Base-by-base conservation (phyloP, 345 rosid species). In the Brassica cretica region DNA sequence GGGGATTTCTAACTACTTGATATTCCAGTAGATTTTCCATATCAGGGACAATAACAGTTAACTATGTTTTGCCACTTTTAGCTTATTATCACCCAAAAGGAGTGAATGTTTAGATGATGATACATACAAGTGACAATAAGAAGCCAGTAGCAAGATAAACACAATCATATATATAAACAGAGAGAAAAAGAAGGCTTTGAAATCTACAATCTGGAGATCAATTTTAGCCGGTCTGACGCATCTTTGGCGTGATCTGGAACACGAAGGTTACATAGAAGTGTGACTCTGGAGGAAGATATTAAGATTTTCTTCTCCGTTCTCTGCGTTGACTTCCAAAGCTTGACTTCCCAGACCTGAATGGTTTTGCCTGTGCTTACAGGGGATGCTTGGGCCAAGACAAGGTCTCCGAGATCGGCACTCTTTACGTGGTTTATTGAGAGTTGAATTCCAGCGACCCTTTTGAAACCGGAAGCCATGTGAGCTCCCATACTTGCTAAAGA, bases 281-380 rank as follows among this genome's bases (percentile, higher is more conserved):
- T 27, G 30, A 27, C 30, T 27, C 30, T 27, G 30, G 97, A 86
- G 8, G 95, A 85, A 4, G 95, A 75, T 16, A 87, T 84, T 80
- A 86, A 75, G 49, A 12, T 82, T 39, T 84, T 84, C 15, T 68
- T 21, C n/a, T 21, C 63, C 10, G 62, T 19, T 9, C 77, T 76
- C 1, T 84, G 80, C 69, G 82, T 78, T 3, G 82, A 69, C 82
- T 89, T 94, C 90, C 88, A 88, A 2, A 92, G 73, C 74, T 70
- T 82, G 25, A 90, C 95, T 77, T 94, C 97, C 98, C 98, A 94
- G 5, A 89, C 98, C 89, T 94, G 96, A 76, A 89, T 86, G 15
- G 97, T 92, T 35, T 84, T 91, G 75, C 97, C 97, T 19, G 73
- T n/a, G 66, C 64, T 65, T 25, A 92, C 58, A 10, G 98, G 96